phyloP scores from a whole-genome alignment of 148 eudicot species.

The Limonium bicolor region DNA sequence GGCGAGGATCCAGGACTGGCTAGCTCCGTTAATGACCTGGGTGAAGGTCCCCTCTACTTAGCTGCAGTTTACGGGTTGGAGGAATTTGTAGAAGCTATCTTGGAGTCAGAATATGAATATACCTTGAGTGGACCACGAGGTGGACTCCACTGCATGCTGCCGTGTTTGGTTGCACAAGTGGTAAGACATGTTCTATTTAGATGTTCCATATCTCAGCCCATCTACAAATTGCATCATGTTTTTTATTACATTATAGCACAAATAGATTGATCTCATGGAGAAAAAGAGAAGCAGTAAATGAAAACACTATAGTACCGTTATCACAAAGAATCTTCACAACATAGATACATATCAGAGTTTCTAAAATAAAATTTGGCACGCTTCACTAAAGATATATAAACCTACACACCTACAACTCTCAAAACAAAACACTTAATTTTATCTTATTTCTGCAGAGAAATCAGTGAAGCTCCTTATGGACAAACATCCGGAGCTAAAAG shows the following conservation, averaged over 20 bases:
- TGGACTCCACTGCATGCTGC: conserved; percentile 26
- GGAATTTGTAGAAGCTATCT: conserved; percentile 10
- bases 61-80: conserved; percentile 23
- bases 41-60: conserved; percentile 23
- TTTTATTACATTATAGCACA: too few relatives aligned
- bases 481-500: conserved; percentile 25
- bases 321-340: too few relatives aligned
- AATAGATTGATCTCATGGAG: too few relatives aligned
- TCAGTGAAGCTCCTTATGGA: conserved; percentile 14
- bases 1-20: conserved; percentile 17
- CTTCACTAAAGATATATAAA: neutral
- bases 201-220: too few relatives aligned
- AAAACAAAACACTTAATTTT: neutral
- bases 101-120: conserved; percentile 8
- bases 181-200: too few relatives aligned
- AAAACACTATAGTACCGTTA: too few relatives aligned
- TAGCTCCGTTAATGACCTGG: conserved; percentile 9
- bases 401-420: neutral
- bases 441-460: conserved; percentile 12
- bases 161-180: conserved; percentile 21
- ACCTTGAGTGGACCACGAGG: conserved; percentile 20
- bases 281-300: too few relatives aligned
- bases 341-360: too few relatives aligned
- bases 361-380: too few relatives aligned
- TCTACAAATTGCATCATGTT: too few relatives aligned